Conservation (phyloP, 176 grass and related monocot genomes). For the Hsuehochloa calcarea region DNA sequence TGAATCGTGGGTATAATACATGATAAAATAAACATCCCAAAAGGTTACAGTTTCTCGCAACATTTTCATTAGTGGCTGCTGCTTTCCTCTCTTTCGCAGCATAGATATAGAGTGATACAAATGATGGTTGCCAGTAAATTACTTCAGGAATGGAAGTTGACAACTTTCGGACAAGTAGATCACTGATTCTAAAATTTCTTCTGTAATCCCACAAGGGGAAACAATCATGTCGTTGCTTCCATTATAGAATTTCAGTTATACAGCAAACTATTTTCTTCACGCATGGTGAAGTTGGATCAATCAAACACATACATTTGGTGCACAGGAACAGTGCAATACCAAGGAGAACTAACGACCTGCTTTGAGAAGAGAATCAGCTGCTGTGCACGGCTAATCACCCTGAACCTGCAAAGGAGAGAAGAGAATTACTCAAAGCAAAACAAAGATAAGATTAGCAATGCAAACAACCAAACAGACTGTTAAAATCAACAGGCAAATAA, state of each 20-base stretch:
- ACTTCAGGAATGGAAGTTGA: not conserved
- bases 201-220: not conserved
- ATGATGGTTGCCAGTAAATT: not conserved
- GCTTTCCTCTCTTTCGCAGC: not conserved
- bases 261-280: constrained; percentile 29
- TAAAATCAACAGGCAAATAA: too few relatives aligned
- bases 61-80: not conserved
- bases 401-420: constrained; percentile 40
- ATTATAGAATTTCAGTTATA: constrained; percentile 6
- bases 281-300: constrained; percentile 17
- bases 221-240: not conserved
- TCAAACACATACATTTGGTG: constrained; percentile 1
- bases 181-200: constrained; percentile 22
- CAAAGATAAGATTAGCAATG: not conserved
- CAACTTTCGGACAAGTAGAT: not conserved
- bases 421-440: not conserved
- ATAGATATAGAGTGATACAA: not conserved
- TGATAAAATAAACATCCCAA: not conserved
- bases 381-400: constrained; percentile 6
- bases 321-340: not conserved
- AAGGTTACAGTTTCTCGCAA: not conserved
- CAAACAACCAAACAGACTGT: not conserved
- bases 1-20: constrained; percentile 1
- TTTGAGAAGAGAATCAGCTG: not conserved
- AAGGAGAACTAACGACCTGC: not conserved